Base-by-base conservation (phyloP, 139 green algal genomes). In the Tetradesmus lagerheimii region DNA sequence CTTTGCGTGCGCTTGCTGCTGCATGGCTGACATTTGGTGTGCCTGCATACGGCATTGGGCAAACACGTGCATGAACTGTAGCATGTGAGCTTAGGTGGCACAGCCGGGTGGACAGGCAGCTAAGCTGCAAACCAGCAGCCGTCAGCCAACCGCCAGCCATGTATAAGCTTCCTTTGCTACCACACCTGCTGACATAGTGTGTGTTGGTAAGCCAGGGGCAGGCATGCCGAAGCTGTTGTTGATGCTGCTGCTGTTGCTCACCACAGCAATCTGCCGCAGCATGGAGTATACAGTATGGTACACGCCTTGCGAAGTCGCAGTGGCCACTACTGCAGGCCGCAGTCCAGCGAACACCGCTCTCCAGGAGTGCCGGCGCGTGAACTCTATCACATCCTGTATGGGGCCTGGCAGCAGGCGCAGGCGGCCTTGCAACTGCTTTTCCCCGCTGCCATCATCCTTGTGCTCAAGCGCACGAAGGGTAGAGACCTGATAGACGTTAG, bases 211-310 rank as follows among this genome's bases (percentile, higher is more conserved):
- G 57, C 57, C 14, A 18, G 45, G 8, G 57, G 23, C 57, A 31
- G 23, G 57, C 57, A n/a, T 4, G 57, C 76, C 9, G 76, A 11
- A 14, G 45, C 8, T 64, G 50, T 39, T 43, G 76, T 91, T 87
- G 71, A 12, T 39, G 71, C 75, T 18, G 75, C 4, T 39, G 57
- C 31, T 71, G 57, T 41, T 43, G 77, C 93, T 87, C 71, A 94
- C 93, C 90, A 94, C 91, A 9, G 91, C 85, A 23, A 80, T 62
- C 37, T 95, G 89, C 0, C 94, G 87, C 1, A 95, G 91, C 2
- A 83, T n/a, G 5, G 93, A 95, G 90, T 97, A 98, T 0, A 98
- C 83, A 89, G 97, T 98, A 89, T 98, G 98, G 92, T 99, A 99
- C 14, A 98, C 86, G 31, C 95, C 95, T 76, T 98, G 96, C 12